These are phyloP conservation scores for Amanita pseudoporphyria DNA, from an alignment of 768 basidiomycete species.

Conservation along the genomic window DNA sequence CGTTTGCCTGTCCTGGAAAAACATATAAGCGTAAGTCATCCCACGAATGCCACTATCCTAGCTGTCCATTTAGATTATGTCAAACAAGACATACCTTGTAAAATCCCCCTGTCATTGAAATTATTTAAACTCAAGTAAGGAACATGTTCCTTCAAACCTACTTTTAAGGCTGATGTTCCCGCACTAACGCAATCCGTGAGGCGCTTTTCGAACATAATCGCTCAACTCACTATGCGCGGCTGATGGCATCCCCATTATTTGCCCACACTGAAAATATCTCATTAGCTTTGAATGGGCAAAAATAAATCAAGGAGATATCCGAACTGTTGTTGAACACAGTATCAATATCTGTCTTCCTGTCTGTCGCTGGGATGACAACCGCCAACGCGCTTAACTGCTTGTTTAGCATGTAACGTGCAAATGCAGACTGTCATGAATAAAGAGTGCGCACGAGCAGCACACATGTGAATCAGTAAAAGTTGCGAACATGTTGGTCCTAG, in stretches of 20 bases:
- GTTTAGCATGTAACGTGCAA: slow-evolving; percentile 76
- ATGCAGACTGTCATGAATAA: slow-evolving; percentile 57
- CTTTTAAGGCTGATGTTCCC: slow-evolving; percentile 94
- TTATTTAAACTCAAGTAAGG: slow-evolving; percentile 4
- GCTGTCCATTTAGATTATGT: neutral
- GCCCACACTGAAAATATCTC: slow-evolving; percentile 67
- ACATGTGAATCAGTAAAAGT: neutral
- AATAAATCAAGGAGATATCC: slow-evolving; percentile 1
- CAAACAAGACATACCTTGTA: slow-evolving; percentile 49
- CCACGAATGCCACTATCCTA: too few relatives aligned
- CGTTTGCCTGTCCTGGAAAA: slow-evolving; percentile 81
- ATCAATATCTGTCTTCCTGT: slow-evolving; percentile 55
- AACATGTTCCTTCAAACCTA: slow-evolving; percentile 21
- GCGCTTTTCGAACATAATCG: neutral
- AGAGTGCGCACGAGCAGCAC: neutral
- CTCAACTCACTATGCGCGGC: slow-evolving; percentile 66
- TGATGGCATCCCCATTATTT: slow-evolving; percentile 95
- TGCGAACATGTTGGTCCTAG: neutral
- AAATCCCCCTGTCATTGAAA: slow-evolving; percentile 59
- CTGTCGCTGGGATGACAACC: slow-evolving; percentile 41
- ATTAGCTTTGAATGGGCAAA: neutral
- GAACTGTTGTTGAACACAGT: slow-evolving; percentile 72
- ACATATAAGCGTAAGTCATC: neutral
- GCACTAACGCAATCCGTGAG: slow-evolving; percentile 40
- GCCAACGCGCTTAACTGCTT: slow-evolving; percentile 69